Percentiles rank a stretch among this genome's conserved stretches.
phyloP scores from a whole-genome alignment of 2,329 filamentous ascomycete species.

The Fusarium pseudoanthophilum region DNA sequence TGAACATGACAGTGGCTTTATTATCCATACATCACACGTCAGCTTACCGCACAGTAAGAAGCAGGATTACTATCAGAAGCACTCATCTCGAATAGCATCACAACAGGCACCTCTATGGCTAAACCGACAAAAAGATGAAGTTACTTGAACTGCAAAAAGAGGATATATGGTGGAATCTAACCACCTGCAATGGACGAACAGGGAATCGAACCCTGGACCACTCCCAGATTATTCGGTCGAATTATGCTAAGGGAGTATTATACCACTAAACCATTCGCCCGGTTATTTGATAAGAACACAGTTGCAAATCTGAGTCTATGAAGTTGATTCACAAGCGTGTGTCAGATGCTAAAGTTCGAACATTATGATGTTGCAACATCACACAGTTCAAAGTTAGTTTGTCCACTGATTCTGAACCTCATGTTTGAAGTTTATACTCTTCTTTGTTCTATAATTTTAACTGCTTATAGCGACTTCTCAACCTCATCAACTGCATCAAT shows the following conservation, averaged over 20 bases:
- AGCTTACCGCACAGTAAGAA: background rate
- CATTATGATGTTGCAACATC: background rate
- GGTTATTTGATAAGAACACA: background rate
- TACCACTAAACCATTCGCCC: constrained; percentile 47
- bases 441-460: background rate
- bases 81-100: too few relatives aligned
- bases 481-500: constrained; percentile 57
- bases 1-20: background rate
- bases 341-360: background rate
- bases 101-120: background rate
- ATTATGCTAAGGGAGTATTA: constrained; percentile 46
- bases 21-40: background rate
- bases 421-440: background rate
- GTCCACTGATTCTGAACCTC: background rate
- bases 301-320: fast-evolving
- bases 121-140: background rate
- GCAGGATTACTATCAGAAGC: background rate
- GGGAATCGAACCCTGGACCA: constrained; percentile 47
- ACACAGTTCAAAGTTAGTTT: background rate
- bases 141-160: background rate
- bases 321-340: fast-evolving
- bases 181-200: constrained; percentile 42
- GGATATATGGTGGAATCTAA: constrained; percentile 18
- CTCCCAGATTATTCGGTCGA: constrained; percentile 41
- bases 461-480: constrained; percentile 48